Conservation (phyloP, 2,329 filamentous ascomycete genomes). For the Bisporella sp. region DNA sequence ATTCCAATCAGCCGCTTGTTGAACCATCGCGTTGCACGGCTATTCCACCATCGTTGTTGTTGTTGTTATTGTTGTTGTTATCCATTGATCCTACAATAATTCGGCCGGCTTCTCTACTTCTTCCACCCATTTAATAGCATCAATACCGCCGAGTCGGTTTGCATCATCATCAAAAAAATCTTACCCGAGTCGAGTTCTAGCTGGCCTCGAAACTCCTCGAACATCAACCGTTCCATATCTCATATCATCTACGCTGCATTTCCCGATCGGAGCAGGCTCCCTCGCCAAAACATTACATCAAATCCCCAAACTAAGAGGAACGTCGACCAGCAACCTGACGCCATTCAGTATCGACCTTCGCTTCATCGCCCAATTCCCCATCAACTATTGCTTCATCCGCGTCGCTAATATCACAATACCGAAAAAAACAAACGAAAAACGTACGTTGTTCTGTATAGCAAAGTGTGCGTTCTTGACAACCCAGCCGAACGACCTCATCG, state of each 20-base stretch:
- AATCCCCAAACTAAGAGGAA: conserved; percentile 7
- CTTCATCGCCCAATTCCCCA: conserved; percentile 13
- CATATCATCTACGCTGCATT: conserved; percentile 10
- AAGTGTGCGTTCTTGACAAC: not conserved
- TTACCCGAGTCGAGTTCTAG: conserved; percentile 19
- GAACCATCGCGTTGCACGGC: not conserved
- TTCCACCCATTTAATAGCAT: conserved; percentile 8
- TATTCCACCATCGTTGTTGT: too few relatives aligned
- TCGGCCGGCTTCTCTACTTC: conserved; percentile 1
- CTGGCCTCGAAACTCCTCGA: conserved; percentile 28
- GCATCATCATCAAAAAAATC: conserved; percentile 2
- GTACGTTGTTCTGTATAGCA: not conserved
- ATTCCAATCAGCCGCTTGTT: conserved; percentile 4
- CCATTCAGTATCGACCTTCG: conserved; percentile 15
- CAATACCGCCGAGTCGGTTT: conserved; percentile 14
- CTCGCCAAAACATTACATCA: conserved; percentile 8
- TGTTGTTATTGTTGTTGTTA: not conserved
- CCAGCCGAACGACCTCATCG: not conserved
- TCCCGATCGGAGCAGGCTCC: conserved; percentile 26
- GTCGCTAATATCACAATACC: conserved; percentile 9
- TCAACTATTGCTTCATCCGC: conserved; percentile 23
- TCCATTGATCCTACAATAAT: conserved; percentile 1
- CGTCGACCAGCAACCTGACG: too few relatives aligned
- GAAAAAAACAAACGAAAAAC: too few relatives aligned
- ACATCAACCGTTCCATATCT: conserved; percentile 24